These are phyloP conservation scores for Backusella liffmaniae DNA, from an alignment of 192 early-diverging fungal species.

Conservation along the genomic window DNA sequence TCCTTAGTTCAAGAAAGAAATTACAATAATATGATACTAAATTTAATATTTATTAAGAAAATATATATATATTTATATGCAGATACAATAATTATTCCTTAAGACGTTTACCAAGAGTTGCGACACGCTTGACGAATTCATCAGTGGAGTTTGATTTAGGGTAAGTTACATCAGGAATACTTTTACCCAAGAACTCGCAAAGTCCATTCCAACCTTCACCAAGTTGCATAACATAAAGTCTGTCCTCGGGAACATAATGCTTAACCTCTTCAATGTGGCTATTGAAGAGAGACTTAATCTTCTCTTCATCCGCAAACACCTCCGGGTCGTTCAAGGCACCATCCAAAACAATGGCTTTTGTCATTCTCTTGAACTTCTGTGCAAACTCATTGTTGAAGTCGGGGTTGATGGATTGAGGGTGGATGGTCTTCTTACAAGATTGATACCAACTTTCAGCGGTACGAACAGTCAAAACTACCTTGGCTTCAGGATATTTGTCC, in stretches of 20 bases:
- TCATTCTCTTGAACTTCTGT: background rate
- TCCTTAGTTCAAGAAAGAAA: too few species aligned
- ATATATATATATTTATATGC: too few species aligned
- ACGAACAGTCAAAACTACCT: constrained; percentile 21
- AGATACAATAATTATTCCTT: too few species aligned
- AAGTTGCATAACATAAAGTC: constrained; percentile 13
- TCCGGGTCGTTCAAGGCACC: background rate
- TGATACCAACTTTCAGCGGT: constrained; percentile 22
- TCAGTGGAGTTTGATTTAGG: constrained; percentile 11
- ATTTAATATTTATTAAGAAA: too few species aligned
- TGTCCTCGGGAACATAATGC: constrained; percentile 18
- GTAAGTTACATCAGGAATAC: constrained; percentile 15
- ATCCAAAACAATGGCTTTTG: background rate
- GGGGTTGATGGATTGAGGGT: background rate
- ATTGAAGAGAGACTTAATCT: background rate
- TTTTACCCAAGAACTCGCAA: constrained; percentile 23
- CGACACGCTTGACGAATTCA: background rate
- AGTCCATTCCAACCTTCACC: constrained; percentile 27
- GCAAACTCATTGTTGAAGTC: too few species aligned
- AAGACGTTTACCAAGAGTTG: too few species aligned
- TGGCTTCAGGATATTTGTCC: constrained; percentile 24
- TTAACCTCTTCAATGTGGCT: constrained; percentile 18
- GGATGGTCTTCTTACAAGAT: constrained; percentile 9
- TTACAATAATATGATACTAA: too few species aligned
- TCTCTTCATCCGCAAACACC: background rate